Evolutionary conservation across 2,329 filamentous ascomycete species (phyloP).

Genomic region (Pseudogymnoascus sp.): DNA sequence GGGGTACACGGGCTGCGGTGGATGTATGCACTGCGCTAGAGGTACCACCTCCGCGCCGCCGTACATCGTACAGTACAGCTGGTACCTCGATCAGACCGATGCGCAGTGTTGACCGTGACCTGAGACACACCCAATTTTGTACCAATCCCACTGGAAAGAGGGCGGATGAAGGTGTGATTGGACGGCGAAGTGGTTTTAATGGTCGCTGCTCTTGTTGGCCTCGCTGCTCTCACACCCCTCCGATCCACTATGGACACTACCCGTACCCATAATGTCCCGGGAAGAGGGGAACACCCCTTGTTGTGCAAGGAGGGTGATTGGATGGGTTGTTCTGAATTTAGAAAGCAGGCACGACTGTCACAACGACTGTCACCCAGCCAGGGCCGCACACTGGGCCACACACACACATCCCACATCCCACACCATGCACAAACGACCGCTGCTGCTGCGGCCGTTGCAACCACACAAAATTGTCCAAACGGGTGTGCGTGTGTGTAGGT

Average conservation of each 20-base stretch:
- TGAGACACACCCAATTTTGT: not conserved
- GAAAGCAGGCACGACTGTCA: conserved; percentile 5
- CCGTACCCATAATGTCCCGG: conserved; percentile 7
- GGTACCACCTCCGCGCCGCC: not conserved
- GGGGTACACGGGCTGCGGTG: conserved; percentile 7
- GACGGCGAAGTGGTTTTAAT: not conserved
- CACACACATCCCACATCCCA: no score
- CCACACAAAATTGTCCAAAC: not conserved
- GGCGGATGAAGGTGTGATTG: not conserved
- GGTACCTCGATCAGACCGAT: not conserved
- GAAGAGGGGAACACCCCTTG: conserved; percentile 6
- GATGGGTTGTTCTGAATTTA: conserved; percentile 6
- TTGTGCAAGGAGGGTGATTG: not conserved
- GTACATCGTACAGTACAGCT: not conserved
- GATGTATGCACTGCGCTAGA: conserved; percentile 1
- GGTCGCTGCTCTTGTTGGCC: not conserved
- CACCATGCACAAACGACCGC: not conserved
- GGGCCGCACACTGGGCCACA: not conserved
- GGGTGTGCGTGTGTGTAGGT: not conserved
- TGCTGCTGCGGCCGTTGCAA: not conserved
- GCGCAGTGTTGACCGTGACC: not conserved
- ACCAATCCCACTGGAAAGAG: not conserved
- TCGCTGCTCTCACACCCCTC: conserved; percentile 4
- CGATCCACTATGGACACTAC: conserved; percentile 4
- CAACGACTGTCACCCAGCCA: not conserved